Evolutionary conservation across 768 basidiomycete species (phyloP), one percentile per base, ranked within the genome.

Genomic region (Nidularia sp.): DNA sequence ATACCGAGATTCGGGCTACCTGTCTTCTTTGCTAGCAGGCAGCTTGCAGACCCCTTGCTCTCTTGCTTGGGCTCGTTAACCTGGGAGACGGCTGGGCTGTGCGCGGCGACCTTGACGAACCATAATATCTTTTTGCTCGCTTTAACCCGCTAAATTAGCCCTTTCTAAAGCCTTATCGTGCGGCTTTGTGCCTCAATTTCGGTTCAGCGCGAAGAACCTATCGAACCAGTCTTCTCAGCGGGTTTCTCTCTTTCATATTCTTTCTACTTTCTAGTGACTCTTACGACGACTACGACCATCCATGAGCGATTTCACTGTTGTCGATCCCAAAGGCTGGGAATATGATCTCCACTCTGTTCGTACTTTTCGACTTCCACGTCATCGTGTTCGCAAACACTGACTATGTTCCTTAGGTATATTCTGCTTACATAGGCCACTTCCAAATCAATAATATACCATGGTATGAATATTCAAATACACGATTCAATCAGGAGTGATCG

Each of bases 371-470:
- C 56, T 10, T 35, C 29, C 29, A 22, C 43, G 46, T 45, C 51
- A 50, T 29, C 12, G 22, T 33, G 35, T 33, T 52, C 50, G 31
- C 50, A 22, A 18, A 43, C 44, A 8, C 51, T 36, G 35, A 12
- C 49, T 22, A 5, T 31, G 42, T 9, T 53, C 8, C 50, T 36
- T 49, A 78, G 78, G 70, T 80, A 0, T 90, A 90, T 63, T 82
- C 87, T 15, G 87, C 84, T 29, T 91, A 89, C 64, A 84, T 91
- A 62, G 88, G 86, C 2, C 76, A 88, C 60, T 91, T 92, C 58
- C 88, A 92, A 60, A 66, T 80, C 15, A 77, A 90, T 58, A 77
- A 75, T 55, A 66, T 91, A 45, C 75, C 83, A 34, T 91, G 90
- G 90, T 86, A 44, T 43, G 57, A 56, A 50, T 49, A 29, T 33